These are phyloP conservation scores for Aspergillus incahuasiensis DNA, from an alignment of 495 filamentous ascomycete species.

Conservation along the genomic window DNA sequence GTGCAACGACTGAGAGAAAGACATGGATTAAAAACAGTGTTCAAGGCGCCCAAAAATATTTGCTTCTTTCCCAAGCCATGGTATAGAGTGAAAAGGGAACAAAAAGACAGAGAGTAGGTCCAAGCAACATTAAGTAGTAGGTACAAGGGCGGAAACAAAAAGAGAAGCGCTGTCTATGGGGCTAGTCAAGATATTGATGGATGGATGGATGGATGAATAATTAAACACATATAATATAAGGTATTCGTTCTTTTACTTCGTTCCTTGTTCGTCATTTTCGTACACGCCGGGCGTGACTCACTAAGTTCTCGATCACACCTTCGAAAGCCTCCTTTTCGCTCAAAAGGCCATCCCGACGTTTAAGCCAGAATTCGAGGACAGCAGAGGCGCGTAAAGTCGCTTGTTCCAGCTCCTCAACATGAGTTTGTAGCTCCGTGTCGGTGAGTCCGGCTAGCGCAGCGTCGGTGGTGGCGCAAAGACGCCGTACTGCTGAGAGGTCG, in stretches of 20 bases:
- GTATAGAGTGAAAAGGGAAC: too few relatives aligned
- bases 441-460: slow-evolving; percentile 73
- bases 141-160: neutral
- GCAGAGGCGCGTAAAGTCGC: slow-evolving; percentile 64
- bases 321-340: slow-evolving; percentile 95
- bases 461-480: slow-evolving; percentile 77
- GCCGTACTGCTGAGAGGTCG: slow-evolving; percentile 71
- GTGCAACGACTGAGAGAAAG: too few relatives aligned
- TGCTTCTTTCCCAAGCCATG: too few relatives aligned
- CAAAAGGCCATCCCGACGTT: slow-evolving; percentile 74
- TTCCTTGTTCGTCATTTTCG: slow-evolving; percentile 51
- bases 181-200: neutral
- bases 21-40: too few relatives aligned
- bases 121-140: neutral
- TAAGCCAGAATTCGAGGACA: slow-evolving; percentile 86
- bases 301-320: slow-evolving; percentile 94
- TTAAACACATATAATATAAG: neutral
- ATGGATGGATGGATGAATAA: neutral
- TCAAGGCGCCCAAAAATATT: too few relatives aligned
- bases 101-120: too few relatives aligned
- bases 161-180: neutral
- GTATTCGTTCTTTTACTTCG: neutral
- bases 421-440: slow-evolving; percentile 65
- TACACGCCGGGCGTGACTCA: slow-evolving; percentile 87
- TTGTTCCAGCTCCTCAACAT: slow-evolving; percentile 66